Evolutionary conservation across 1,139 yeast genomes (phyloP).

Genomic region (Sporopachydermia cereana): DNA sequence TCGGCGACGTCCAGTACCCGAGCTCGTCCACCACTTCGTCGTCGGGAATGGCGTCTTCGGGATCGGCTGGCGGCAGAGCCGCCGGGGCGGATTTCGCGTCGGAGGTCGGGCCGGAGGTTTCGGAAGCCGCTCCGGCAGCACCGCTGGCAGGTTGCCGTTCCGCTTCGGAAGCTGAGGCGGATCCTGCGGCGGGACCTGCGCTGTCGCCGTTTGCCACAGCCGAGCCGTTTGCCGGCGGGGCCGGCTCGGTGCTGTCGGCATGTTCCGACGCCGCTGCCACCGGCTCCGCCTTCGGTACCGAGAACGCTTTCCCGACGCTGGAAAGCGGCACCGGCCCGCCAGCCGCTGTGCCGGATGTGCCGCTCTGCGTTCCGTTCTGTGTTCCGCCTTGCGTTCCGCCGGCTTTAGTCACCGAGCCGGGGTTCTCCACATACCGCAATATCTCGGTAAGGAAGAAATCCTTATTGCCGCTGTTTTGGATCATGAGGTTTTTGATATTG

Average conservation of each 20-base stretch:
- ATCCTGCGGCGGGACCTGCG: too few relatives aligned
- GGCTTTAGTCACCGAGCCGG: not conserved
- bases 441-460: conserved; percentile 3
- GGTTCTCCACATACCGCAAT: conserved; percentile 2
- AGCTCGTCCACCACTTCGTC: conserved; percentile 40
- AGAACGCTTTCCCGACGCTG: not conserved
- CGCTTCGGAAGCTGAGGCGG: conserved; percentile 10
- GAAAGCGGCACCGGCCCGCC: not conserved
- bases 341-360: not conserved
- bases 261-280: not conserved
- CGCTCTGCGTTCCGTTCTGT: not conserved
- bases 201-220: too few relatives aligned
- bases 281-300: not conserved
- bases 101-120: conserved; percentile 6
- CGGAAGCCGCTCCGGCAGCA: conserved; percentile 7
- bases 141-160: conserved; percentile 1
- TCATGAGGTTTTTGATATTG: conserved; percentile 4
- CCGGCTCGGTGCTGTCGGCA: not conserved
- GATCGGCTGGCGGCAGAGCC: conserved; percentile 9
- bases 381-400: not conserved
- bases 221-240: not conserved
- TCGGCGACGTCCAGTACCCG: conserved; percentile 85
- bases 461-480: conserved; percentile 5
- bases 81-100: conserved; percentile 8
- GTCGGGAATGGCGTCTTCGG: conserved; percentile 15